Base-by-base conservation (phyloP, 208 protist genomes). In the Strigomonas galati region DNA sequence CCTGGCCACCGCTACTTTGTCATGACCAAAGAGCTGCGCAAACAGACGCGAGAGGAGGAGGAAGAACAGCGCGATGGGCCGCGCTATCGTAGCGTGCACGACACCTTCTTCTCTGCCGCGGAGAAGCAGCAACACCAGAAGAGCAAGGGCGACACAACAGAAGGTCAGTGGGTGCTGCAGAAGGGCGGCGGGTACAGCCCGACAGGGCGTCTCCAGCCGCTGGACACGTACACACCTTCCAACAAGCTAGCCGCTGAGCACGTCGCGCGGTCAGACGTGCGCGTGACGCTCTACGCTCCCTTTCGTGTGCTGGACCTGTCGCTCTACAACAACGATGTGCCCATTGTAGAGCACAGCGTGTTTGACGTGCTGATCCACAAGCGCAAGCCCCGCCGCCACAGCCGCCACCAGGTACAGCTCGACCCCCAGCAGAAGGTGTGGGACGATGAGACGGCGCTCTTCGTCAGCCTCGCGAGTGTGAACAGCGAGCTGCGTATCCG, bases 401-500 rank as follows among this genome's bases (percentile, higher is more conserved):
- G 31, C 15, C 14, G 26, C 35, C 1, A 30, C 10, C 44, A 15
- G 60, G 53, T 4, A 40, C 51, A 21, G 68, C 74, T 24, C 62
- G 44, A 32, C 4, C 71, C 65, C 14, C 81, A 81, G 40, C 70
- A 77, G 24, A 35, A 60, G 10, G 35, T 84, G n/a, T 82, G 79
- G 74, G 82, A 87, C 14, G 68, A 75, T 31, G 71, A 60, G 0
- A 69, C 75, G 23, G 79, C 73, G 64, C 71, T 94, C 55, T 90
- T 81, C 56, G 19, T 92, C 1, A 76, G 85, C 2, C 75, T 94
- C 0, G 89, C 89, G 12, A 82, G 71, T 62, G 89, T 78, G 32
- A 89, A 93, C 71, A 82, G 82, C 37, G 84, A 89, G 67, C 76
- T 95, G 69, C 86, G 89, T 21, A 64, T 95, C n/a, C 86, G 89